Evolutionary conservation across 257 asterid genomes (phyloP), one percentile per base, ranked within the genome.

Genomic region (Penstemon barbatus): DNA sequence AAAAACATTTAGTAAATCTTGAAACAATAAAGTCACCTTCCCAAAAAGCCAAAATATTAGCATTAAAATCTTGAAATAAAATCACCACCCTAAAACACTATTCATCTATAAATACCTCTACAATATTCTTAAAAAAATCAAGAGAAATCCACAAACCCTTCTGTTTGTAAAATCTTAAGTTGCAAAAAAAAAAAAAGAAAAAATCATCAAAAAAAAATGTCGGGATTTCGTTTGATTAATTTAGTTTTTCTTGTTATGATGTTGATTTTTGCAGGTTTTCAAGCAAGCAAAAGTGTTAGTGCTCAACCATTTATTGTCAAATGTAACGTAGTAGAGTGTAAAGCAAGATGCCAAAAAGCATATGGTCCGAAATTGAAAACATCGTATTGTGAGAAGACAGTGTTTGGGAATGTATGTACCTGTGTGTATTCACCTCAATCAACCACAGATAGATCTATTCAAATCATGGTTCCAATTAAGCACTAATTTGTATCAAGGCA

Each of bases 301-400:
- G 72, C 55, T 2, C 36, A 12, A 37, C 45, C 37, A 7, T 1
- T 44, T 33, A 6, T 68, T 42, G 6, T 55, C 10, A 18, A 33
- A n/a, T 68, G 73, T 5, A 12, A 57, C 5, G 73, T 57, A 46
- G 58, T 6, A 1, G 46, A 44, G 12, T 68, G 73, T 9, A 68
- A 46, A 58, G 15, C 0, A n/a, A 57, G 59, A 25, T 68, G 73
- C 18, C 66, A 68, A 18, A 7, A 68, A 3, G 50, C 65, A 4
- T 57, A 56, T 57, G 73, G 73, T 0, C 0, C 43, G 0, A 44
- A 57, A 37, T 57, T 68, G 19, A 19, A 25, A 11, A 15, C 7
- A 18, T 57, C 73, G 0, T 68, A 11, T 57, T 68, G 73, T 18
- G 33, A 68, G n/a, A 3, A 68, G 0, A 0, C 46, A 43, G 72